Conservation (phyloP, 75 land plant species). For the Sequoiadendron giganteum region DNA sequence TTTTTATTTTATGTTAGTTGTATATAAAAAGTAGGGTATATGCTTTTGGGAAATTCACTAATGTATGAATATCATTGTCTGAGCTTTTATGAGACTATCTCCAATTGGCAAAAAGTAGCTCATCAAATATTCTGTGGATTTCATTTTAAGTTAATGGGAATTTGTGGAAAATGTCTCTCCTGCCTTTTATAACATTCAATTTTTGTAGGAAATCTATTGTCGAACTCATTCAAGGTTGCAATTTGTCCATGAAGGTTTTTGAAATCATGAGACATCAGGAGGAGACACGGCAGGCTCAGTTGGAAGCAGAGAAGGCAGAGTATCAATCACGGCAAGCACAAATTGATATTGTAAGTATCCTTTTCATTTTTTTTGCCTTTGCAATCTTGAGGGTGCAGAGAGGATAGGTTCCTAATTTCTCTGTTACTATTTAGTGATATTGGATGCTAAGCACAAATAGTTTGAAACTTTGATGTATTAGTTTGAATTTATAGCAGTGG, state of each 20-base stretch:
- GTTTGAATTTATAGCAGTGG: background rate
- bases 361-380: slow-evolving; percentile 2
- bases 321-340: slow-evolving; percentile 64
- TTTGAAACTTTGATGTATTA: background rate
- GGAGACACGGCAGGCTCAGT: slow-evolving; percentile 68
- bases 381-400: background rate
- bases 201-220: background rate
- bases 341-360: slow-evolving; percentile 60
- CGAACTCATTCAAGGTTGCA: background rate
- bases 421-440: background rate
- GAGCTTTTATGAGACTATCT: too few relatives aligned
- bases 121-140: background rate
- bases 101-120: background rate
- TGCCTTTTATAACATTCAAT: background rate
- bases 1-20: too few relatives aligned
- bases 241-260: slow-evolving; percentile 55
- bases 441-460: background rate
- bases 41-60: background rate
- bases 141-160: background rate
- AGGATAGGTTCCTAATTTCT: background rate
- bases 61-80: background rate
- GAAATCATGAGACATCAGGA: slow-evolving; percentile 92
- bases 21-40: too few relatives aligned
- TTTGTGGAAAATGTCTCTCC: background rate
- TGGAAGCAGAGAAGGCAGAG: slow-evolving; percentile 61